Conservation (phyloP, 805 yeast genomes). For the Schwanniomyces vanrijiae region DNA sequence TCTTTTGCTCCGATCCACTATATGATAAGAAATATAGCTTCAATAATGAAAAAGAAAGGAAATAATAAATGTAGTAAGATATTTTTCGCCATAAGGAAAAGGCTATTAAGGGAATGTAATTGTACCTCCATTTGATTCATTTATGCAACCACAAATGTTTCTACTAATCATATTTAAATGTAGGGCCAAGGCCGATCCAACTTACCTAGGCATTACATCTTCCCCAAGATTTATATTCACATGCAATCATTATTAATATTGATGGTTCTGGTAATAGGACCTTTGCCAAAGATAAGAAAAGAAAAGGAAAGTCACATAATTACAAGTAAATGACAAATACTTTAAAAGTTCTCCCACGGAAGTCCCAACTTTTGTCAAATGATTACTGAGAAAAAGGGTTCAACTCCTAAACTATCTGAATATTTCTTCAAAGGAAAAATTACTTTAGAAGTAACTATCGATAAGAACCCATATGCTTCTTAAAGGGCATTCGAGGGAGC, state of each 20-base stretch:
- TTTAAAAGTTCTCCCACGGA: conserved; percentile 29
- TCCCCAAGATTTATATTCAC: not conserved
- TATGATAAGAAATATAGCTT: too few relatives aligned
- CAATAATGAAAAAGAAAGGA: too few relatives aligned
- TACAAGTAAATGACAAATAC: conserved; percentile 20
- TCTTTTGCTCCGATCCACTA: too few relatives aligned
- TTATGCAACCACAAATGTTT: too few relatives aligned
- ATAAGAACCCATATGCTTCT: conserved; percentile 27
- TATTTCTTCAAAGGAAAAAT: conserved; percentile 23
- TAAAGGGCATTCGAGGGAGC: conserved; percentile 35
- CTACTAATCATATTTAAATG: too few relatives aligned
- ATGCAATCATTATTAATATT: not conserved
- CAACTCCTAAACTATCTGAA: conserved; percentile 39
- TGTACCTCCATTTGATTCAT: too few relatives aligned
- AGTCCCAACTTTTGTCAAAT: conserved; percentile 29
- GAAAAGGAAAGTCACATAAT: conserved; percentile 30
- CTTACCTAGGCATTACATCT: too few relatives aligned
- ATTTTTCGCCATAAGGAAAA: too few relatives aligned
- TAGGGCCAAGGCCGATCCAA: too few relatives aligned
- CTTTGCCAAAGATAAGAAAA: conserved; percentile 23
- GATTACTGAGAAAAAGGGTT: conserved; percentile 43
- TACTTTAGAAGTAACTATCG: conserved; percentile 31
- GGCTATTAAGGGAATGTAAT: too few relatives aligned
- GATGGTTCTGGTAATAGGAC: not conserved
- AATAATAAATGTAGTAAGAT: too few relatives aligned